Percentiles rank a stretch among this genome's conserved stretches.
These are phyloP conservation scores for Hebeloma cylindrosporum DNA, from an alignment of 768 basidiomycete genomes.

Conservation along the genomic window DNA sequence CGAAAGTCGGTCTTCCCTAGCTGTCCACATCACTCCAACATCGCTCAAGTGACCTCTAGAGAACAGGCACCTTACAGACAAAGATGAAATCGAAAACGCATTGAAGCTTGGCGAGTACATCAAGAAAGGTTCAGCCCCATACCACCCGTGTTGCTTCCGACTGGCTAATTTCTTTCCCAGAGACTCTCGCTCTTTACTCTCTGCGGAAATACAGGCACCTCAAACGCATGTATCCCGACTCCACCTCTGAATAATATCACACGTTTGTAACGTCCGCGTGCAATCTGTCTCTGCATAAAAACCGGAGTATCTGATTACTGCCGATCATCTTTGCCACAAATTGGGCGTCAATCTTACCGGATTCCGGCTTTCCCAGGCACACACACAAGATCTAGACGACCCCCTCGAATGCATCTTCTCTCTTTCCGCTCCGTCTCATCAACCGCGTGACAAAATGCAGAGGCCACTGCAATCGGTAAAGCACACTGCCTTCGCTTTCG, in stretches of 20 bases:
- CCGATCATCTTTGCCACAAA: too few relatives aligned
- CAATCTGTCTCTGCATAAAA: too few relatives aligned
- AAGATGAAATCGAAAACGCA: constrained; percentile 74
- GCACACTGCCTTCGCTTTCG: constrained; percentile 4
- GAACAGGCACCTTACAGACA: constrained; percentile 63
- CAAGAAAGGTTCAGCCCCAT: constrained; percentile 63
- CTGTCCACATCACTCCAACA: constrained; percentile 1
- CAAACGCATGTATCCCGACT: constrained; percentile 64
- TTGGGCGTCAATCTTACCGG: too few relatives aligned
- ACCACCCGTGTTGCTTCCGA: neutral
- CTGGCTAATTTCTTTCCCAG: constrained; percentile 34
- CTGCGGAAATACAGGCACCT: constrained; percentile 82
- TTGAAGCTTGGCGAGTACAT: constrained; percentile 79
- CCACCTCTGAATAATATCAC: constrained; percentile 14
- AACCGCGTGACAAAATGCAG: constrained; percentile 1
- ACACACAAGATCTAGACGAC: too few relatives aligned
- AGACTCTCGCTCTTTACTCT: constrained; percentile 81
- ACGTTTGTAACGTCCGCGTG: too few relatives aligned
- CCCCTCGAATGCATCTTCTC: too few relatives aligned
- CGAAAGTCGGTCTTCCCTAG: constrained; percentile 50
- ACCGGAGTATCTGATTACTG: too few relatives aligned
- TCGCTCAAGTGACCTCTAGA: constrained; percentile 41
- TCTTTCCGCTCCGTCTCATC: too few relatives aligned
- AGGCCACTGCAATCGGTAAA: constrained; percentile 17
- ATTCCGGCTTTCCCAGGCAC: too few relatives aligned